Conservation (phyloP, 305 asterid genomes). For the Solanum hybrid region DNA sequence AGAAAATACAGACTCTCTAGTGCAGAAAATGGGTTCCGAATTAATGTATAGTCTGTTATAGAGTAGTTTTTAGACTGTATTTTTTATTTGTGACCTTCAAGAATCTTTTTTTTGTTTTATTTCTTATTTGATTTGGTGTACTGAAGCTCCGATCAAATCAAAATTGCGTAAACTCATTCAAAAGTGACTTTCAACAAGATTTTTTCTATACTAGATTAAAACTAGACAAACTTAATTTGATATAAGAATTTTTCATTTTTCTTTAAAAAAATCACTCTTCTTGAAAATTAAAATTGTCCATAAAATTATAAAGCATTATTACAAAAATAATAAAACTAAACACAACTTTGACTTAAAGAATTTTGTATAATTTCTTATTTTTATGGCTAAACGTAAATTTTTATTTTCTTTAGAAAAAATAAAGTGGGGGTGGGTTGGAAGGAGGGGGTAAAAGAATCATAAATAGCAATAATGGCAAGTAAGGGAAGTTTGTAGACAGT, state of each 20-base stretch:
- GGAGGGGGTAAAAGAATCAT: slow-evolving; percentile 10
- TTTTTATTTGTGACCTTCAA: not conserved
- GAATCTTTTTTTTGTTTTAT: not conserved
- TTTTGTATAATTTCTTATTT: no score
- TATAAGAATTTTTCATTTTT: not conserved
- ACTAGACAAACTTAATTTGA: not conserved
- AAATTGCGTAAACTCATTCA: not conserved
- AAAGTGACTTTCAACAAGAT: no score
- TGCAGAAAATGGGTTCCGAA: not conserved
- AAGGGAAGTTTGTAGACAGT: not conserved
- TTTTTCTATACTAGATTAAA: not conserved
- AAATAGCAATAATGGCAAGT: slow-evolving; percentile 6
- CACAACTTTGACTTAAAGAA: not conserved
- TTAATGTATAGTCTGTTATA: not conserved
- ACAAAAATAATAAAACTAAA: not conserved
- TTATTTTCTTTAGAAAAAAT: no score
- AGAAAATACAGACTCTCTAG: not conserved
- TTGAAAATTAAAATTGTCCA: no score
- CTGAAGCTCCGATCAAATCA: accelerated
- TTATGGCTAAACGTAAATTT: no score
- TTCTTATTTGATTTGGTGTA: no score
- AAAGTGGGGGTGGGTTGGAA: no score
- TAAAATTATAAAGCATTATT: no score
- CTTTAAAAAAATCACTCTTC: not conserved
- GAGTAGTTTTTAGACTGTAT: not conserved